These are phyloP conservation scores for Ophiocordyceps camponoti-saundersi DNA, from an alignment of 2,329 filamentous ascomycete genomes.

Conservation along the genomic window DNA sequence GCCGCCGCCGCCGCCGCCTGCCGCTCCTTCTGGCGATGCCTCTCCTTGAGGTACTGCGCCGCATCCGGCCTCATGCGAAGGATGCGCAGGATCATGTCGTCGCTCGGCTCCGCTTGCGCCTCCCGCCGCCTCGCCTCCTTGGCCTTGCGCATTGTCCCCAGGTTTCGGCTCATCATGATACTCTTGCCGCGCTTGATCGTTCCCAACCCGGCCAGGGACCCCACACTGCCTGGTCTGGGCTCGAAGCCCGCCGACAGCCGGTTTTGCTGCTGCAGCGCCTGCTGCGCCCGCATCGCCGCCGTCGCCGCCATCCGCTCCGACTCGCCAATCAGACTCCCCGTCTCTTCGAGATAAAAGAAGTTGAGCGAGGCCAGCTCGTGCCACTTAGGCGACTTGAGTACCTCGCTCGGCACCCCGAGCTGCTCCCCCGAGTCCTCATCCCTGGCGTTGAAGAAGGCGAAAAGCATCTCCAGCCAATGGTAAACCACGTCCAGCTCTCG, in stretches of 20 bases:
- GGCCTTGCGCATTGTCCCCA: conserved; percentile 89
- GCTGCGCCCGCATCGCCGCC: conserved; percentile 57
- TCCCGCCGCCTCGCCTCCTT: conserved; percentile 95
- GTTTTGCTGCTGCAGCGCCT: conserved; percentile 39
- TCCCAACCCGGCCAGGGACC: conserved; percentile 46
- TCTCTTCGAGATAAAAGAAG: conserved; percentile 96
- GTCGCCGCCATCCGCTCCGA: conserved; percentile 90
- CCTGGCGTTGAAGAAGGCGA: conserved; percentile 87
- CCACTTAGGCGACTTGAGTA: conserved; percentile 94
- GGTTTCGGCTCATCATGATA: conserved; percentile 85
- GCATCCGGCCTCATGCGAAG: conserved; percentile 90
- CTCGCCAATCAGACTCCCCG: conserved; percentile 81
- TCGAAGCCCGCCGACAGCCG: conserved; percentile 35
- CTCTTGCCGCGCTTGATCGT: conserved; percentile 53
- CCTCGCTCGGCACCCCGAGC: conserved; percentile 74
- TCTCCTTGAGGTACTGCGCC: conserved; percentile 68
- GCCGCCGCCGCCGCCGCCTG: conserved; percentile 80
- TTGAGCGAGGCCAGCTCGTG: conserved; percentile 91
- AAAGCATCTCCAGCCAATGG: conserved; percentile 79
- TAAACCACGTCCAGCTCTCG: conserved; percentile 91
- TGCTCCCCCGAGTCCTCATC: conserved; percentile 70
- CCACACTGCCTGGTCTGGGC: conserved; percentile 35
- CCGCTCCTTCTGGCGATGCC: conserved; percentile 85
- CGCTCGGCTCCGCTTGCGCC: conserved; percentile 87
- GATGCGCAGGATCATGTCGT: conserved; percentile 95